Conservation (phyloP, 495 filamentous ascomycete species). For the Annulohypoxylon bovei region DNA sequence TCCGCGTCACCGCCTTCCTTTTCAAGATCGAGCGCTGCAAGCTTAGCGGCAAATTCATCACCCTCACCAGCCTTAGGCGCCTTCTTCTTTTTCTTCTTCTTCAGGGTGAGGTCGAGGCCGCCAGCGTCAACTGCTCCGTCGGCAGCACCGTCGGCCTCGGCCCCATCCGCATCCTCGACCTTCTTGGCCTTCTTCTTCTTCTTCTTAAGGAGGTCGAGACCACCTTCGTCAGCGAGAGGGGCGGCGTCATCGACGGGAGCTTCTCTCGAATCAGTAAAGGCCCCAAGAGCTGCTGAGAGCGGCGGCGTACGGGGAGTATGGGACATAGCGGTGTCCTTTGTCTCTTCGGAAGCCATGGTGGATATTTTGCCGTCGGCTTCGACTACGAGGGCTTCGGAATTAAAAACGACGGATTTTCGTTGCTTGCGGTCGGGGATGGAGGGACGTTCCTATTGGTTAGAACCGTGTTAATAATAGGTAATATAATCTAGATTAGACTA, state of each 20-base stretch:
- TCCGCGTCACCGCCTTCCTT: constrained; percentile 74
- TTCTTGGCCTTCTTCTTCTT: constrained; percentile 85
- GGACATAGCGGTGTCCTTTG: constrained; percentile 75
- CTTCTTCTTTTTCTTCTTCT: constrained; percentile 99
- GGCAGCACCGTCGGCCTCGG: constrained; percentile 62
- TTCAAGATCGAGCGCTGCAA: constrained; percentile 80
- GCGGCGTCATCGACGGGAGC: constrained; percentile 61
- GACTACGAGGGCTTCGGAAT: constrained; percentile 82
- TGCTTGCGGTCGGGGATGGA: constrained; percentile 62
- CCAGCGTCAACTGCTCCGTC: constrained; percentile 52
- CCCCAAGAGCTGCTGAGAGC: constrained; percentile 59
- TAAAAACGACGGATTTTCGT: constrained; percentile 93
- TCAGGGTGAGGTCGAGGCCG: constrained; percentile 81
- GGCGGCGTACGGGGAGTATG: constrained; percentile 72
- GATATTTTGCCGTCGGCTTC: constrained; percentile 85
- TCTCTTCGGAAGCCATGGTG: constrained; percentile 67
- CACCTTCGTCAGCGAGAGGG: constrained; percentile 57
- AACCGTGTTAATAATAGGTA: constrained; percentile 23
- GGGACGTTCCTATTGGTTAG: constrained; percentile 49
- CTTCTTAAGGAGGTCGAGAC: constrained; percentile 65
- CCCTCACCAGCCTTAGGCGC: constrained; percentile 69
- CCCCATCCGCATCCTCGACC: constrained; percentile 69
- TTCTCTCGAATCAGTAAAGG: constrained; percentile 59
- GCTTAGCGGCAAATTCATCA: constrained; percentile 66
- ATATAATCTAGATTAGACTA: neutral